Evolutionary conservation across 75 land plant species (phyloP), one percentile per base, ranked within the genome.

Genomic region (Chamaecyparis obtusa): DNA sequence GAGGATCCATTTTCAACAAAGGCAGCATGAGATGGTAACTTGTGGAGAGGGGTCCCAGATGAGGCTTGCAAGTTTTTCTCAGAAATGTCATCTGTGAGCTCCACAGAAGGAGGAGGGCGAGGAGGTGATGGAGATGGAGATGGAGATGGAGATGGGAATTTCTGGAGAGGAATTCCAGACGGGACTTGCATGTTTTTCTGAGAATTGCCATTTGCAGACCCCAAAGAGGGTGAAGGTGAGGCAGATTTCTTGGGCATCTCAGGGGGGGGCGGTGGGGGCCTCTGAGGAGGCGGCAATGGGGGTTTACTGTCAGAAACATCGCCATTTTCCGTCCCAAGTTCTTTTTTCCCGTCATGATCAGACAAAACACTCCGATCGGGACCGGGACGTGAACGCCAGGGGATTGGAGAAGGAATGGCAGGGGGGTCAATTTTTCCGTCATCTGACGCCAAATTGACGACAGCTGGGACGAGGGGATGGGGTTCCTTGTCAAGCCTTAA

Each of bases 401-500:
- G 91, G 76, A 93, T 88, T 4, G 95, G 95, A 14, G 95, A 94
- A n/a, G 90, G 95, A 86, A 89, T 91, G 5, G 92, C 93, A 32
- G 88, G 87, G 85, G 48, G 44, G 56, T 87, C 41, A 83, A 86
- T 85, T 46, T 78, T 86, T 24, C 46, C 35, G 83, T 76, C 64
- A 13, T 21, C 32, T 36, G 21, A 21, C 69, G 30, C 39, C 36
- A 84, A 48, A 84, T 54, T 49, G 32, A 19, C 15, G 21, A 19
- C 71, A 84, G 11, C 90, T 49, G n/a, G 49, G 35, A 85, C n/a
- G 0, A 43, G 82, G 1, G 44, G 32, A 16, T 10, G 48, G 83
- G 83, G 32, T n/a, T 27, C 30, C 48, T 46, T 81, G 43, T 19
- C 67, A 21, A 14, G 35, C 64, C 85, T 60, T 19, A 64, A 54